Base-by-base conservation (phyloP, 1,139 yeast species). In the Geotrichum klebahnii region DNA sequence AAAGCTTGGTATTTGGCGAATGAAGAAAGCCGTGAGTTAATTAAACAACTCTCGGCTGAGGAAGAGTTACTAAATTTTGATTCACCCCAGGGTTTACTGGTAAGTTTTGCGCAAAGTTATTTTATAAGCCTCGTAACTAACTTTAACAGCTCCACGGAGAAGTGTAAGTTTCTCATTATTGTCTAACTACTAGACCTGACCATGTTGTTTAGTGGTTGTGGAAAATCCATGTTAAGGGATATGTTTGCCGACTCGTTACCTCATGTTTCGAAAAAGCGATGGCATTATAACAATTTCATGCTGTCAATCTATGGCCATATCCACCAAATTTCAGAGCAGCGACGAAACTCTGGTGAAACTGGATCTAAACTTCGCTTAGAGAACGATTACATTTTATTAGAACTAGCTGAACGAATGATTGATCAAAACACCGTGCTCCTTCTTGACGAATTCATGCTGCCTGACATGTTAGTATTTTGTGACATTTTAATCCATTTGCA, bases 171-270 rank as follows among this genome's bases (percentile, higher is more conserved):
- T 20, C 19, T 32, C 20, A 39, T 36, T 12, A 5, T 19, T 14
- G 5, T 28, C 17, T 19, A 33, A 3, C 2, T 38, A 6, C 28
- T 16, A 2, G 23, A 16, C 24, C 33, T 28, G n/a, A 28, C 37
- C 6, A 29, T 28, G 9, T 20, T 24, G n/a, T 17, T 9, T 31
- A 53, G 59, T 2, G 89, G 89, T 0, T 80, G 85, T 60, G 90
- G 90, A 1, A 83, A 83, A 60, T 80, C 87, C 1, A 79, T 83
- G 83, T 64, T 83, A 45, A 78, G 82, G 80, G 89, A 82, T 58
- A 76, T 83, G 20, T 82, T 83, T 68, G 88, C 88, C 1, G 71
- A 73, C 40, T 74, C 83, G 1, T 67, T 83, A 33, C 90, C 89
- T 0, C 79, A 80, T 56, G 69, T 72, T 22, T 76, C 82, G 2